Percentiles rank a stretch among this genome's conserved stretches.
Conservation (phyloP, 352 stramenopile species). For the Phytophthora melonis region DNA sequence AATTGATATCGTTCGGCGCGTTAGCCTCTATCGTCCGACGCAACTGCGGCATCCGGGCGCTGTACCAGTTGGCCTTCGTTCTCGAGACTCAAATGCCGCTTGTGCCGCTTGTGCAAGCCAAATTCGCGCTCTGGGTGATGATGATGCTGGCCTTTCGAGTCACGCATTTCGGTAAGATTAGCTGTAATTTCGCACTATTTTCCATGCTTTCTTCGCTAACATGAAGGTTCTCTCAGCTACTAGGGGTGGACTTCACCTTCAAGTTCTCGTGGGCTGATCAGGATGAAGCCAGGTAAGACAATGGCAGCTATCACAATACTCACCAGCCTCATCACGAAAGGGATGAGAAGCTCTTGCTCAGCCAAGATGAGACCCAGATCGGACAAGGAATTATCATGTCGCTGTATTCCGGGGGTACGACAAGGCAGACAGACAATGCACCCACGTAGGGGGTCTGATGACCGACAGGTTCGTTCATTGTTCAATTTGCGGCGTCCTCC, state of each 20-base stretch:
- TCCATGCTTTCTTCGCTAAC: background rate
- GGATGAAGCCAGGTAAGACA: background rate
- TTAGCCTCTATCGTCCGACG: background rate
- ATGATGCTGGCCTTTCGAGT: constrained; percentile 1
- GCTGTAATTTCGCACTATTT: background rate
- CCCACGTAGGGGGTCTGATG: background rate
- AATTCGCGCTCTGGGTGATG: constrained; percentile 40
- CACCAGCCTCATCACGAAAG: no score
- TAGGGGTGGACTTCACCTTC: constrained; percentile 1
- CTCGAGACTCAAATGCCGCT: constrained; percentile 43
- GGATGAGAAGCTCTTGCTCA: background rate
- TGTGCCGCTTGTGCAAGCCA: constrained; percentile 37
- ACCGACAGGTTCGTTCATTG: background rate
- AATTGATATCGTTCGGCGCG: constrained; percentile 24
- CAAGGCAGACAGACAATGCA: background rate
- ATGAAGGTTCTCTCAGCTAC: background rate
- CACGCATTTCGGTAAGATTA: background rate
- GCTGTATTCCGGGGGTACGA: background rate
- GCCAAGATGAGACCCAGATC: background rate
- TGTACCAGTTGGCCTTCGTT: constrained; percentile 48
- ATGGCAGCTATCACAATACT: background rate
- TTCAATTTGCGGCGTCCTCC: background rate
- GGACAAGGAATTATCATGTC: background rate
- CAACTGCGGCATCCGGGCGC: constrained; percentile 2
- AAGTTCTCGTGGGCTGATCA: background rate